Evolutionary conservation across 2,329 filamentous ascomycete species (phyloP).

Genomic region (Claviceps pazoutovae): DNA sequence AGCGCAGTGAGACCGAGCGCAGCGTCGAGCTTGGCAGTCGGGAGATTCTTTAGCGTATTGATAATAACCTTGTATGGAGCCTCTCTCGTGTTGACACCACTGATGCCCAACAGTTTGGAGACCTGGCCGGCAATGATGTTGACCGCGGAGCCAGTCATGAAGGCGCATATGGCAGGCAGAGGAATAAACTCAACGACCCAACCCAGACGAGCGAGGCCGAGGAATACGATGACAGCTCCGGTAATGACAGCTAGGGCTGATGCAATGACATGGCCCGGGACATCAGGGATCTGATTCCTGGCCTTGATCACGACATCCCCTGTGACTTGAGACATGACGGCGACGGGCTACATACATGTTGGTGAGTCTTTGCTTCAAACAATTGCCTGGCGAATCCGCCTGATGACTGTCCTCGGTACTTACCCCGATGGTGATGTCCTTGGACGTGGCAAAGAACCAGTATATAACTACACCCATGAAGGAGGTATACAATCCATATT

Average conservation of each 20-base stretch:
- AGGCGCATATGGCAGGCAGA: constrained; percentile 36
- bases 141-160: constrained; percentile 39
- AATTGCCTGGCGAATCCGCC: background rate
- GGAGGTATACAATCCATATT: constrained; percentile 51
- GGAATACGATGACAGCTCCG: constrained; percentile 33
- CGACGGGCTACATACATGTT: constrained; percentile 29
- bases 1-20: constrained; percentile 60
- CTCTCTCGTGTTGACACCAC: constrained; percentile 33
- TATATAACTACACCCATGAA: constrained; percentile 94
- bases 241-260: constrained; percentile 33
- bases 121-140: constrained; percentile 37
- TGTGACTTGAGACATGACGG: constrained; percentile 38
- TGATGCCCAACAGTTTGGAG: constrained; percentile 36
- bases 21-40: constrained; percentile 47
- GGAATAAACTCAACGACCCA: constrained; percentile 43
- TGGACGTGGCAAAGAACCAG: constrained; percentile 96
- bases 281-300: constrained; percentile 22
- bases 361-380: background rate
- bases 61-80: constrained; percentile 36
- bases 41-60: constrained; percentile 32
- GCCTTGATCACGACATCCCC: constrained; percentile 32
- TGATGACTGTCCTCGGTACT: constrained; percentile 18
- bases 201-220: constrained; percentile 36
- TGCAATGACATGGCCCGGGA: constrained; percentile 29
- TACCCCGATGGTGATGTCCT: constrained; percentile 75